Evolutionary conservation across 306 rosid genomes (phyloP), one percentile per base, ranked within the genome.

Genomic region (Vigna nakashimae): DNA sequence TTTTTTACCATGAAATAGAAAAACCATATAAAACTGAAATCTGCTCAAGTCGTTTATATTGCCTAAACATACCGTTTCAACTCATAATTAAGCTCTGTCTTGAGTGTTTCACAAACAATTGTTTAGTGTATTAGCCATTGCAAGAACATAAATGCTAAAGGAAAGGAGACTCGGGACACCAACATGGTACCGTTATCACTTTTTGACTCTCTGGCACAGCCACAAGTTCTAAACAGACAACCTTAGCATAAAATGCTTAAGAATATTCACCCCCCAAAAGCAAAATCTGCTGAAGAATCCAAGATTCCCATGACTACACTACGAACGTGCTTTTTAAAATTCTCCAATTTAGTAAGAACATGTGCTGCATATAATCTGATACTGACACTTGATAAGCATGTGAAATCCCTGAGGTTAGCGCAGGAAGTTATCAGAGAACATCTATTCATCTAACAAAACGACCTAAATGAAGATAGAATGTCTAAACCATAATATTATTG

Each of bases 71-170:
- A 16, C 36, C 66, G 49, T 67, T 74, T 74, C 65, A 22, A 48
- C 69, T 15, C 45, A 12, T 5, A 58, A 58, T 18, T 68, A 67
- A 83, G 60, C 67, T 65, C 11, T 55, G 71, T 51, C 64, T 63
- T 43, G 11, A 32, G 9, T 7, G 53, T 28, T 30, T 40, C 34
- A 73, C 48, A 46, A 20, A 73, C 48, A 46, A 20, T 63, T 52
- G n/a, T 4, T 28, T 26, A 74, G 30, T 58, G 28, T 14, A 74
- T 59, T 5, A 46, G 32, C 53, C 38, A 9, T 58, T 12, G 45
- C 3, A 69, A 28, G 60, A 40, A 30, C 24, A 18, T 4, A 68
- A 30, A 38, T 76, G 36, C 42, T 22, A 4, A 42, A 16, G 48
- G 6, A 77, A 40, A 20, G 6, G 69, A 65, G 24, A 50, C 2